These are phyloP conservation scores for Cryptosporidium ryanae DNA, from an alignment of 169 alveolate species.

Conservation along the genomic window DNA sequence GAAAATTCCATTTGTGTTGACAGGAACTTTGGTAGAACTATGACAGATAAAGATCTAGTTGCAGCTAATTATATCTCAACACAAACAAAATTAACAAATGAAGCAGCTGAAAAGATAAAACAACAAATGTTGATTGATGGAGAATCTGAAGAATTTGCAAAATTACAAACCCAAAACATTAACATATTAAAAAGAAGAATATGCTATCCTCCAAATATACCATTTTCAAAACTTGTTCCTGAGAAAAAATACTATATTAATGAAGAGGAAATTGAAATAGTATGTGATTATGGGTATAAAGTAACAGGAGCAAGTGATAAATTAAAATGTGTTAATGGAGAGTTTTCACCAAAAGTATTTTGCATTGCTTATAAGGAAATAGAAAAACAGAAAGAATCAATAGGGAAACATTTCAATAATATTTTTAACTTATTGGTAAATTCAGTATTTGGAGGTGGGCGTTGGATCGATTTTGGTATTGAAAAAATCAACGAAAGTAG, in stretches of 20 bases:
- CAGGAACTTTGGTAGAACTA: slow-evolving; percentile 50
- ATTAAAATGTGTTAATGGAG: slow-evolving; percentile 52
- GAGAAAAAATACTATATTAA: slow-evolving; percentile 46
- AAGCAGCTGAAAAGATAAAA: slow-evolving; percentile 66
- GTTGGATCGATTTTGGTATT: slow-evolving; percentile 28
- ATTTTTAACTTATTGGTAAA: slow-evolving; percentile 38
- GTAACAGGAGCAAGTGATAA: slow-evolving; percentile 48
- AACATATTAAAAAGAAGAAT: slow-evolving; percentile 46
- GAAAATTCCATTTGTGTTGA: slow-evolving; percentile 69
- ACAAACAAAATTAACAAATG: slow-evolving; percentile 38
- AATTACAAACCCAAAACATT: slow-evolving; percentile 25
- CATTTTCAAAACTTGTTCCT: slow-evolving; percentile 35
- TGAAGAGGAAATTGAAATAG: slow-evolving; percentile 29
- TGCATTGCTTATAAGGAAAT: slow-evolving; percentile 61
- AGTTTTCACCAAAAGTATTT: slow-evolving; percentile 51
- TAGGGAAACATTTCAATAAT: slow-evolving; percentile 42
- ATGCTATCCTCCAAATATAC: slow-evolving; percentile 70
- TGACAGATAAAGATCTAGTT: slow-evolving; percentile 61
- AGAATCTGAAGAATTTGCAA: slow-evolving; percentile 43
- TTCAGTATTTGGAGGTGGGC: slow-evolving; percentile 57
- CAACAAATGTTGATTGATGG: slow-evolving; percentile 52
- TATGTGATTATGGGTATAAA: slow-evolving; percentile 59
- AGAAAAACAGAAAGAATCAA: slow-evolving; percentile 39
- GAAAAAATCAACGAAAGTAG: slow-evolving; percentile 20
- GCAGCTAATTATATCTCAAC: slow-evolving; percentile 59